These are phyloP conservation scores for Aureobasidium sp. DNA, from an alignment of 2,329 filamentous ascomycete genomes.

Conservation along the genomic window DNA sequence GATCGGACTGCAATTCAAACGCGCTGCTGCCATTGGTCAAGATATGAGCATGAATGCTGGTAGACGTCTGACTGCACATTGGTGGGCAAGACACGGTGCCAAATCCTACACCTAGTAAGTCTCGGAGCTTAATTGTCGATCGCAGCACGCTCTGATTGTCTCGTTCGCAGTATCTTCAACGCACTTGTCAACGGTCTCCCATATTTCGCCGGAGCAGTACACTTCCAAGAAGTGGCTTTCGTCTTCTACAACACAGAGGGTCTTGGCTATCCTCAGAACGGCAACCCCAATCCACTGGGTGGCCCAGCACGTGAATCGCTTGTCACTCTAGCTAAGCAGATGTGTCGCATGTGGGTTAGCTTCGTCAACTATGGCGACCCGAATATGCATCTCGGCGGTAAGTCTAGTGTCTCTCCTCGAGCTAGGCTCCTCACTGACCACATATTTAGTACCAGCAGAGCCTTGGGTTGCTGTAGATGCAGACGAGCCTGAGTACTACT, in stretches of 20 bases:
- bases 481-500: constrained; percentile 13
- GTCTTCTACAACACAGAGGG: constrained; percentile 49
- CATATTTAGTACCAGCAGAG: constrained; percentile 16
- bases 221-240: constrained; percentile 47
- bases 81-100: constrained; percentile 21
- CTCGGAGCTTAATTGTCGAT: not conserved
- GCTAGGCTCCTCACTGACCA: constrained; percentile 16
- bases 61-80: constrained; percentile 19
- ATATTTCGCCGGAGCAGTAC: constrained; percentile 25
- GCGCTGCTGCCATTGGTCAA: constrained; percentile 19
- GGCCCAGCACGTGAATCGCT: constrained; percentile 30
- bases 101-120: constrained; percentile 30
- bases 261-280: constrained; percentile 37
- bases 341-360: constrained; percentile 46
- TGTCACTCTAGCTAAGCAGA: constrained; percentile 38
- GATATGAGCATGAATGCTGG: constrained; percentile 21
- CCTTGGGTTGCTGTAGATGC: constrained; percentile 9
- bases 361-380: constrained; percentile 44
- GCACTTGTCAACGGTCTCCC: constrained; percentile 30
- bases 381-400: constrained; percentile 23
- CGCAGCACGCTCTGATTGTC: not conserved
- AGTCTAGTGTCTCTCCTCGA: not conserved
- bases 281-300: constrained; percentile 23
- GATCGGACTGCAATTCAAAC: constrained; percentile 22
- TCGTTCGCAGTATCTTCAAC: constrained; percentile 33